Evolutionary conservation across 139 green algal genomes (phyloP), one percentile per base, ranked within the genome.

Genomic region (Trebouxia sp.): DNA sequence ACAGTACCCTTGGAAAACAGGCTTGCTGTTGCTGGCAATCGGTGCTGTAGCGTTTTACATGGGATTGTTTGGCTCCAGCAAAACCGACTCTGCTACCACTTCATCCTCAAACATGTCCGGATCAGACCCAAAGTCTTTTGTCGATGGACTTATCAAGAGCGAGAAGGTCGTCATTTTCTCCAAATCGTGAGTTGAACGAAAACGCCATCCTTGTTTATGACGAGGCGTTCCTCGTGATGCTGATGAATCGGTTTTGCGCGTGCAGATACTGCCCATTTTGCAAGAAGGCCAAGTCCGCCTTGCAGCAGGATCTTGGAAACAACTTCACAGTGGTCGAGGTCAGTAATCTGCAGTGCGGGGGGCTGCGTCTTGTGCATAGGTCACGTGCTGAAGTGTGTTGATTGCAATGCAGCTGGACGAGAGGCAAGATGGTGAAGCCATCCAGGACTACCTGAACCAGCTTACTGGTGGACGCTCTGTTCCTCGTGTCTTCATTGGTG

Each of bases 261-360:
- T 67, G 14, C 35, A 72, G 62, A 35, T 77, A 77, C 43, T 77
- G 69, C 69, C 69, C 69, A 38, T 77, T 56, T 24, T 77, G 69
- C 39, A 77, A 77, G 69, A 55, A 55, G 41, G 69, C 69, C 38
- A 77, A 77, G 69, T 39, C 69, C 38, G 69, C 69, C 22, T 26
- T 77, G 42, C 41, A 51, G 10, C 41, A 77, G 42, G 69, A 56
- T 20, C 15, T 77, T 3, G 41, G 41, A 55, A 37, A 22, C n/a
- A 77, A 77, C 22, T 51, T 56, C 39, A 77, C 43, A 12, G 69
- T 77, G 42, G 69, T 77, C 12, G 69, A 77, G 69, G 69, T 77
- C 39, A 32, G 69, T 24, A 10, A 56, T 39, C 17, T 11, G 4
- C 0, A 1, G 39, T 35, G 26, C 50, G 22, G 50, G 50, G 20